phyloP scores from a whole-genome alignment of 1,139 yeast species.

The Saccharomyces hybrid region DNA sequence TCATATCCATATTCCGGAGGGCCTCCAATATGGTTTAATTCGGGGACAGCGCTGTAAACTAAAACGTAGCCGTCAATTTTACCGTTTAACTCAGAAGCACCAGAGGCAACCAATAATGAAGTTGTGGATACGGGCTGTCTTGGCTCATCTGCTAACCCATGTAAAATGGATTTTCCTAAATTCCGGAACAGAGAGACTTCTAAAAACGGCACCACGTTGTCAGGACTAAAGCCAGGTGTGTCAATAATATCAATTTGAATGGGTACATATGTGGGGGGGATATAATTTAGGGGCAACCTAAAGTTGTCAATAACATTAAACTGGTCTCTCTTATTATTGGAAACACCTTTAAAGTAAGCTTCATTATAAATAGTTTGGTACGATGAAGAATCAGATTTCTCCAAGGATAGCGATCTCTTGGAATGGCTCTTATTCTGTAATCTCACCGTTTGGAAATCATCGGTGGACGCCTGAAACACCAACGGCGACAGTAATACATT shows the following conservation, averaged over 20 bases:
- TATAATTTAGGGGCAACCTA: conserved; percentile 26
- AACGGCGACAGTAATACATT: conserved; percentile 31
- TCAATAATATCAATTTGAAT: conserved; percentile 61
- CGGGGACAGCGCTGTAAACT: conserved; percentile 62
- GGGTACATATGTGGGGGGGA: conserved; percentile 47
- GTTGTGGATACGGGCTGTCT: conserved; percentile 56
- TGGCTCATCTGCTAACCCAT: conserved; percentile 60
- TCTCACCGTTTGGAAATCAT: conserved; percentile 22
- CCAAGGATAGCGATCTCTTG: conserved; percentile 8
- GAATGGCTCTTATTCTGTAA: neutral
- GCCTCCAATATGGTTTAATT: conserved; percentile 28
- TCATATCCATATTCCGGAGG: conserved; percentile 10
- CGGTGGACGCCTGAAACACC: conserved; percentile 33
- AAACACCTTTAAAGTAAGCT: neutral
- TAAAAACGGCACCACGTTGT: conserved; percentile 61
- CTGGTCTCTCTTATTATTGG: neutral
- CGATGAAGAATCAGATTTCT: conserved; percentile 1
- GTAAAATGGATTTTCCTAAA: conserved; percentile 50
- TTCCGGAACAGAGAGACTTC: conserved; percentile 62
- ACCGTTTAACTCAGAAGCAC: conserved; percentile 70
- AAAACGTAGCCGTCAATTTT: conserved; percentile 65
- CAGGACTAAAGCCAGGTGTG: conserved; percentile 61
- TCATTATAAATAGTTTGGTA: conserved; percentile 9
- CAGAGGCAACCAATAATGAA: conserved; percentile 66
- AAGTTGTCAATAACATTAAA: neutral